Conservation (phyloP, 2,329 filamentous ascomycete species). For the Aspergillus pseudotamarii region DNA sequence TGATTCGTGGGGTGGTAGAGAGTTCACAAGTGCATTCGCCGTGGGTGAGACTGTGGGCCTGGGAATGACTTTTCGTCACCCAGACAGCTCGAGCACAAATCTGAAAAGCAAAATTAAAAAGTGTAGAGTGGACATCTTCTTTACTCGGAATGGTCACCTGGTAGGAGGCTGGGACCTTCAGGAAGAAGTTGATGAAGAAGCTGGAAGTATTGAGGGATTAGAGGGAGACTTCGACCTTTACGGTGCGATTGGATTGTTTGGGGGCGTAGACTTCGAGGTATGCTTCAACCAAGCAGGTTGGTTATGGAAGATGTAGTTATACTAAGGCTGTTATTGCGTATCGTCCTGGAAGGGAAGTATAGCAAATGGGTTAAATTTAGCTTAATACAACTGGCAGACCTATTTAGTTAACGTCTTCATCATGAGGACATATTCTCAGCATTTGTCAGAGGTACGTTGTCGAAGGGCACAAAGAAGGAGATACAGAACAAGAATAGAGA, state of each 20-base stretch:
- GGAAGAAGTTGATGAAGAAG: conserved; percentile 59
- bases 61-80: conserved; percentile 57
- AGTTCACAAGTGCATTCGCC: conserved; percentile 58
- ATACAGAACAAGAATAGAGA: not conserved
- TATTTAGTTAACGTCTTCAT: not conserved
- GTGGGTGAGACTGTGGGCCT: conserved; percentile 61
- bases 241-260: conserved; percentile 63
- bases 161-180: conserved; percentile 61
- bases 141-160: conserved; percentile 59
- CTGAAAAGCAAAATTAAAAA: conserved; percentile 24
- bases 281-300: conserved; percentile 54
- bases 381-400: not conserved
- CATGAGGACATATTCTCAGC: not conserved
- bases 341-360: not conserved
- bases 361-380: not conserved
- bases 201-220: conserved; percentile 66
- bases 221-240: conserved; percentile 68
- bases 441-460: not conserved
- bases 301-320: conserved; percentile 40
- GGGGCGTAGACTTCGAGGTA: conserved; percentile 63
- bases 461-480: not conserved
- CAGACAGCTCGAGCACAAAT: conserved; percentile 40
- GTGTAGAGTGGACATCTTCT: conserved; percentile 57
- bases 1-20: conserved; percentile 61
- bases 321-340: not conserved